These are phyloP conservation scores for Plenodomus biglobosus DNA, from an alignment of 2,329 filamentous ascomycete species.

Conservation along the genomic window DNA sequence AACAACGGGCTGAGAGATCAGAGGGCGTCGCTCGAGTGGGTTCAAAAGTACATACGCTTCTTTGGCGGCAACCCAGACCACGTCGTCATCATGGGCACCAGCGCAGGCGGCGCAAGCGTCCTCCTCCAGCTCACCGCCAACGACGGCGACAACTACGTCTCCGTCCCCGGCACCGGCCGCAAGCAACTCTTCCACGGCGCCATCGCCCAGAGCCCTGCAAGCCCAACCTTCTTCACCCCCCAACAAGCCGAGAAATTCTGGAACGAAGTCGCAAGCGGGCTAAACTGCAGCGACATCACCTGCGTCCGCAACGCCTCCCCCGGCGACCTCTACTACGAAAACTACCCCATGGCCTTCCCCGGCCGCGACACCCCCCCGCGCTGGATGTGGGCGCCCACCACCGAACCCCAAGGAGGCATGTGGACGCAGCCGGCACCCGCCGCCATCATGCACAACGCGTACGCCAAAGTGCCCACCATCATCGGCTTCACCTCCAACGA, in stretches of 20 bases:
- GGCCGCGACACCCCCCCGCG: constrained; percentile 34
- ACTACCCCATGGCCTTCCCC: constrained; percentile 39
- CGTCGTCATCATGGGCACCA: constrained; percentile 49
- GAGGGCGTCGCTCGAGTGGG: constrained; percentile 45
- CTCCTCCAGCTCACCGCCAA: constrained; percentile 36
- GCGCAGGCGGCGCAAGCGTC: constrained; percentile 36
- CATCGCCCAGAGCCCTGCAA: constrained; percentile 35
- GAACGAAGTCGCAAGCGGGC: constrained; percentile 31
- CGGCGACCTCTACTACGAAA: constrained; percentile 37
- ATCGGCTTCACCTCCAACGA: constrained; percentile 42
- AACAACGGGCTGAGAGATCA: constrained; percentile 44
- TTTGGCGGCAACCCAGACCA: constrained; percentile 52
- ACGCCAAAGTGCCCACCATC: constrained; percentile 36
- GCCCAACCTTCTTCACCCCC: constrained; percentile 37
- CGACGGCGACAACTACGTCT: constrained; percentile 30
- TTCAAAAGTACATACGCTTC: constrained; percentile 47
- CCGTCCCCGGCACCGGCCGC: constrained; percentile 30
- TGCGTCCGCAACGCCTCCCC: constrained; percentile 31
- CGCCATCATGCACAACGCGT: constrained; percentile 30
- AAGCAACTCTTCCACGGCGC: constrained; percentile 37
- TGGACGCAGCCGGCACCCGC: constrained; percentile 33
- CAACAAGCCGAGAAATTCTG: constrained; percentile 37
- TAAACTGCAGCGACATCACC: constrained; percentile 36
- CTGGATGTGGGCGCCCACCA: constrained; percentile 42
- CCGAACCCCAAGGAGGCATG: constrained; percentile 31